These are phyloP conservation scores for Puccinia hordei DNA, from an alignment of 1,284 basidiomycete species.

Conservation along the genomic window DNA sequence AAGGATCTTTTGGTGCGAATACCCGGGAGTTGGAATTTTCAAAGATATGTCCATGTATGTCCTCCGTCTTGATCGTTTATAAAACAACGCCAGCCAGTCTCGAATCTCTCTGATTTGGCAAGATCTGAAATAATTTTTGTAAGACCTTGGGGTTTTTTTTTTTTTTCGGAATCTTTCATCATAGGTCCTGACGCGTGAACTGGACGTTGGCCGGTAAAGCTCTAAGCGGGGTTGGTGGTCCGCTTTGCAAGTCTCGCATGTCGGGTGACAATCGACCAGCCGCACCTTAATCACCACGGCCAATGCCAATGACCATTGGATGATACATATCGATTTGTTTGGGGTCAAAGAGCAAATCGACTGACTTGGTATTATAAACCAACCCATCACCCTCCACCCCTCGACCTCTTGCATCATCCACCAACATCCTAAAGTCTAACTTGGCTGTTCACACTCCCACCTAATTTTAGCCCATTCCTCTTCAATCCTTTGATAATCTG, in stretches of 20 bases:
- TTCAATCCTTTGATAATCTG: slow-evolving; percentile 1
- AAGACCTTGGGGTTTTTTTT: too few relatives aligned
- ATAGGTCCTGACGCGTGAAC: not conserved
- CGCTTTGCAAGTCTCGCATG: slow-evolving; percentile 11
- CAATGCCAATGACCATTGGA: not conserved
- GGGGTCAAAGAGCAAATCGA: slow-evolving; percentile 23
- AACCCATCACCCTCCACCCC: not conserved
- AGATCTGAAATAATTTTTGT: not conserved
- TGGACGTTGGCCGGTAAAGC: not conserved
- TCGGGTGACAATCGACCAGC: slow-evolving; percentile 14
- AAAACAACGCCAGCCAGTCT: too few relatives aligned
- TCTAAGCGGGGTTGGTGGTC: not conserved
- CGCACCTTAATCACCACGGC: not conserved
- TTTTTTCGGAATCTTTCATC: too few relatives aligned
- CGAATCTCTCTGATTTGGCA: not conserved
- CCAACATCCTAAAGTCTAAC: not conserved
- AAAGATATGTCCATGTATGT: too few relatives aligned
- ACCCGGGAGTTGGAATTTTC: too few relatives aligned
- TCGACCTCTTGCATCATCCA: not conserved
- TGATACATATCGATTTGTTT: not conserved
- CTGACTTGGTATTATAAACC: not conserved
- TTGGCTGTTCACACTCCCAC: not conserved
- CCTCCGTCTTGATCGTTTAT: too few relatives aligned
- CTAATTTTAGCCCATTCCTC: not conserved
- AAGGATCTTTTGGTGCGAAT: too few relatives aligned